Evolutionary conservation across 164 flowering plant species (phyloP).

Genomic region (Nelumbo lutea): DNA sequence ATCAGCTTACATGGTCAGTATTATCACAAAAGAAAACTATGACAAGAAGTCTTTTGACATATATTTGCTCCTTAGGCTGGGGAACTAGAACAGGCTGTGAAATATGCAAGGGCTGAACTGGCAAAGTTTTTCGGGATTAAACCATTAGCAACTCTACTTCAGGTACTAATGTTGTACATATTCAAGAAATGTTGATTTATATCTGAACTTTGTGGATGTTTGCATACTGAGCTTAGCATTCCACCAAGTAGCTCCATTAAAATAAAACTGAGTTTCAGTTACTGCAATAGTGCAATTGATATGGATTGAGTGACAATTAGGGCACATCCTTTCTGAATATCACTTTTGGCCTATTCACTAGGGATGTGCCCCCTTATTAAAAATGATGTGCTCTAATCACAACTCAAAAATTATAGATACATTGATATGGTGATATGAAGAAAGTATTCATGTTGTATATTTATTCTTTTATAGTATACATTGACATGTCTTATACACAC

Average conservation of each 20-base stretch:
- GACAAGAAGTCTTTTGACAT: background rate
- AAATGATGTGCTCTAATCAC: too few relatives aligned
- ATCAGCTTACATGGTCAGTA: background rate
- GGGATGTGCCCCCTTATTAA: too few relatives aligned
- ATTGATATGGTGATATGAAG: too few relatives aligned
- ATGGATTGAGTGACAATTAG: too few relatives aligned
- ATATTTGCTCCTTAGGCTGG: constrained; percentile 38
- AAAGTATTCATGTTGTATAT: too few relatives aligned
- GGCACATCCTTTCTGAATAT: too few relatives aligned
- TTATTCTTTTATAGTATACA: too few relatives aligned
- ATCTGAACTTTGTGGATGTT: background rate
- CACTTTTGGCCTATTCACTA: too few relatives aligned
- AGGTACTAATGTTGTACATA: constrained; percentile 40
- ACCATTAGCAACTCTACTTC: constrained; percentile 44
- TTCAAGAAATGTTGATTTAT: background rate
- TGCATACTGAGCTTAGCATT: background rate
- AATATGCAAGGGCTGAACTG: constrained; percentile 64
- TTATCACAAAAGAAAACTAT: background rate
- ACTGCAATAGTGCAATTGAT: too few relatives aligned
- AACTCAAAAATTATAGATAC: too few relatives aligned
- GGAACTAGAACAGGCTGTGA: constrained; percentile 70
- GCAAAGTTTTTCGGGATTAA: constrained; percentile 44
- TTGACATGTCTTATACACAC: too few relatives aligned
- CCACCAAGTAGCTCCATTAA: background rate
- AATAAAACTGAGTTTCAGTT: too few relatives aligned